Base-by-base conservation (phyloP, 2,329 filamentous ascomycete species). In the Colletotrichum spinosum region DNA sequence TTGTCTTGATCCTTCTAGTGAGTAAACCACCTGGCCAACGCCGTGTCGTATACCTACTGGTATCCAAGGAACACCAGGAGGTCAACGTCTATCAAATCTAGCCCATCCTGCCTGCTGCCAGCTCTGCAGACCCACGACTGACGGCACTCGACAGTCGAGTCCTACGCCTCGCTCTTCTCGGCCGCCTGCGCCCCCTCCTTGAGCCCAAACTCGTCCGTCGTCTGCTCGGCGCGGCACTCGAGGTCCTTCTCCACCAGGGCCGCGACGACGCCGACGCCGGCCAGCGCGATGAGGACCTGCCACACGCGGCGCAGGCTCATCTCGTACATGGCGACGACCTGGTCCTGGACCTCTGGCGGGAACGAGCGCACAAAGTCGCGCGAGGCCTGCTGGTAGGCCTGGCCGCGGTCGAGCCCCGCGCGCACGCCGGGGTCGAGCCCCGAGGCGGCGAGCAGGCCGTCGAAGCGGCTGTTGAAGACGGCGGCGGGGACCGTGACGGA, bases 401-500 rank as follows among this genome's bases (percentile, higher is more conserved):
- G 37, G 35, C 8, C 34, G 12, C 53, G 60, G 4, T 44, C 52
- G 4, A 75, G 58, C 33, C 56, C 37, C 1, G 44, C 61, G 3
- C 63, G 9, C 12, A 41, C 1, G 9, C 68, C 46, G 4, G 41
- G 60, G 42, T 69, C 25, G 4, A 25, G 25, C 60, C 4, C 67
- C 60, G 6, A 70, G 67, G 54, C 49, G 4, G 9, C 3, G 9
- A 41, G 38, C 37, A 44, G 52, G 17, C 66, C 39, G 2, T 60
- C 67, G 46, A 66, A 68, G 3, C 68, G 68, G 64, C 67, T 73
- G 63, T 69, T 70, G 69, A 81, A 84, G 37, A 83, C 74, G 4
- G 77, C 74, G 2, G 75, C 76, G 0, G 80, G 77, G 33, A 86
- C 78, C 0, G 81, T 74, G 2, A 81, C 76, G 8, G 82, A 84